Evolutionary conservation across 345 rosid genomes (phyloP), one percentile per base, ranked within the genome.

Genomic region (Excoecaria agallocha): DNA sequence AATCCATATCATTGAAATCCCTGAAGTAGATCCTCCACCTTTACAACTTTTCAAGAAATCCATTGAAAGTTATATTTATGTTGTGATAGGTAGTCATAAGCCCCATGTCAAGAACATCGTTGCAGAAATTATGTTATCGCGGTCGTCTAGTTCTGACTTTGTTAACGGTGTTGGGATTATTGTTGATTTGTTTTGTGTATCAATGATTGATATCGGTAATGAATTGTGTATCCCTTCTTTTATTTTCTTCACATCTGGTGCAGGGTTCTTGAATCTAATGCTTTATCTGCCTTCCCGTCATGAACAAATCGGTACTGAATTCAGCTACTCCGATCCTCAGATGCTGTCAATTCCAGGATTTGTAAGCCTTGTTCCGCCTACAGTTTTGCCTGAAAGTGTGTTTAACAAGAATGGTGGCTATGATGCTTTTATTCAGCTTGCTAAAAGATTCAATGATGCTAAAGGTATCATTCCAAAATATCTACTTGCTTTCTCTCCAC

Each of bases 1-100:
- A 20, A 76, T 86, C 78, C 48, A n/a, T 9, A 38, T 87, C 51
- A 38, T 84, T 37, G 70, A 76, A 8, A 75, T 87, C 71, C 85
- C 86, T 9, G 63, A 38, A 5, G 66, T 71, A 15, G 72, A 81
- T 37, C 80, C 35, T 37, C 86, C 87, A 4, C 56, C 83, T 2
- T 8, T 38, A 1, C 68, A 85, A 12, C 68, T 71, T 48, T 9
- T 51, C 17, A 13, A 9, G 12, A 74, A 70, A 48, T 84, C 87
- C 10, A 0, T 11, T 1, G 84, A 85, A 60, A 19, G n/a, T 54
- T 71, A 8, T 30, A 1, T 71, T 6, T 25, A 45, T 51, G 66
- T 58, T 3, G 46, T 59, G 46, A 39, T 63, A 24, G 48, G 52
- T 3, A 57, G 6, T 11, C 2, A 39, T 37, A 51, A 51, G 10